These are phyloP conservation scores for Coemansia sp. DNA, from an alignment of 192 early-diverging fungal species.

Conservation along the genomic window DNA sequence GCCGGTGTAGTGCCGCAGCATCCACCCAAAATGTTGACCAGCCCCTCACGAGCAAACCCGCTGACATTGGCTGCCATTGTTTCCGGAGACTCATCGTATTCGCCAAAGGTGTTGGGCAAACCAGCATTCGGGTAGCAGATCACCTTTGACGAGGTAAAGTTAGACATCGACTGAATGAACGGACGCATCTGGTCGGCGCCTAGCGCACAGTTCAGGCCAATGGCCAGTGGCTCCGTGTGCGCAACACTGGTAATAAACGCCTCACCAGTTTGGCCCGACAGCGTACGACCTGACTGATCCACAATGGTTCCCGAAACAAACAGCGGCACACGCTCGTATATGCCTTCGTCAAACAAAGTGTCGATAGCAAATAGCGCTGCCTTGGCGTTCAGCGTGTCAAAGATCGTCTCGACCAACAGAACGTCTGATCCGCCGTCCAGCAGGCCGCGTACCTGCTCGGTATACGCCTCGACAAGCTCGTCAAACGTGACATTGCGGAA, in stretches of 20 bases:
- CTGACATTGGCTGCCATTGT: slow-evolving; percentile 83
- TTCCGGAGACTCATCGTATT: slow-evolving; percentile 88
- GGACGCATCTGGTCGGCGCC: slow-evolving; percentile 95
- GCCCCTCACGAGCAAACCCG: slow-evolving; percentile 87
- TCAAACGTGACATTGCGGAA: slow-evolving; percentile 95
- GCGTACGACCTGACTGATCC: slow-evolving; percentile 92
- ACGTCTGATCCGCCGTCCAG: slow-evolving; percentile 94
- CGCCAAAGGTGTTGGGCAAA: slow-evolving; percentile 95
- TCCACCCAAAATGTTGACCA: slow-evolving; percentile 94
- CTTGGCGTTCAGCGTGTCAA: slow-evolving; percentile 97
- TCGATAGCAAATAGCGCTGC: slow-evolving; percentile 94
- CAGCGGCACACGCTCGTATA: slow-evolving; percentile 69
- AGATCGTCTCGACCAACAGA: slow-evolving; percentile 94
- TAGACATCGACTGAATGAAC: slow-evolving; percentile 88
- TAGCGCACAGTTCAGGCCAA: slow-evolving; percentile 88
- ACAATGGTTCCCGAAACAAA: slow-evolving; percentile 94
- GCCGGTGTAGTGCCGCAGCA: slow-evolving; percentile 97
- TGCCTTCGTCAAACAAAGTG: slow-evolving; percentile 74
- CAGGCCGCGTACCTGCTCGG: slow-evolving; percentile 85
- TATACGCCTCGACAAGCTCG: slow-evolving; percentile 87
- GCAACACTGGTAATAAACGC: slow-evolving; percentile 86
- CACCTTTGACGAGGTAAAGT: slow-evolving; percentile 74
- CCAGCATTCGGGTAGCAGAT: slow-evolving; percentile 98
- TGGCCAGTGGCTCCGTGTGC: slow-evolving; percentile 80
- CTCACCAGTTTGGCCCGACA: slow-evolving; percentile 96